phyloP scores from a whole-genome alignment of 352 stramenopile species.

The Peronospora farinosa region DNA sequence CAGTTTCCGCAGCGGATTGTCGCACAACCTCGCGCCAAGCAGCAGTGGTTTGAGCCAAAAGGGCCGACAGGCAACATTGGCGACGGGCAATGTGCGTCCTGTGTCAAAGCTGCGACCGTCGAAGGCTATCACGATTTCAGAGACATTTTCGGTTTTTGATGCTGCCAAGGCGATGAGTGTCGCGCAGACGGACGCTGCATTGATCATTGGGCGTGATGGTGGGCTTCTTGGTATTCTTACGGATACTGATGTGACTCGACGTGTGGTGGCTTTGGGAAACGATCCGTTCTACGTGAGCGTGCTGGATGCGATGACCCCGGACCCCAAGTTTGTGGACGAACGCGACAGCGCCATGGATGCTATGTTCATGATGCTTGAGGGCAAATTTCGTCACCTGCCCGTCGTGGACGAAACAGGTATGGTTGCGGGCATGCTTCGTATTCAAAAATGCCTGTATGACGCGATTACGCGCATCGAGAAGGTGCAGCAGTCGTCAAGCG shows the following conservation, averaged over 20 bases:
- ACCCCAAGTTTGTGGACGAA: constrained; percentile 86
- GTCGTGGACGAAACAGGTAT: constrained; percentile 88
- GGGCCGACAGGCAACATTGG: constrained; percentile 36
- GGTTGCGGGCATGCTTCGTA: constrained; percentile 95
- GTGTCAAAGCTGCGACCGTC: constrained; percentile 81
- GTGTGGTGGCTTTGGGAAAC: constrained; percentile 81
- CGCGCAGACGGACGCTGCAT: constrained; percentile 87
- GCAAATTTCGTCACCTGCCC: constrained; percentile 94
- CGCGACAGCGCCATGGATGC: constrained; percentile 86
- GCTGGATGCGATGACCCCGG: constrained; percentile 78
- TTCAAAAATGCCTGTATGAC: constrained; percentile 98
- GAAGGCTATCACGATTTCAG: constrained; percentile 87
- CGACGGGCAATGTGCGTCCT: constrained; percentile 86
- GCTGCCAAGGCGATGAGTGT: constrained; percentile 86
- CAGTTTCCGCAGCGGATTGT: constrained; percentile 78
- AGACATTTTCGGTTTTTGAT: constrained; percentile 82
- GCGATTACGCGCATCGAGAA: constrained; percentile 95
- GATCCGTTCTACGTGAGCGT: constrained; percentile 83
- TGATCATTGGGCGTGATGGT: constrained; percentile 88
- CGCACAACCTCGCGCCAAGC: constrained; percentile 38
- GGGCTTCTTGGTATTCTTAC: constrained; percentile 93
- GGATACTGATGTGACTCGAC: constrained; percentile 87
- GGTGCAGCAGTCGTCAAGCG: constrained; percentile 68
- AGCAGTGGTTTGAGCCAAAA: constrained; percentile 35
- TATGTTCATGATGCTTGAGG: constrained; percentile 89